Percentiles rank a stretch among this genome's conserved stretches.
Conservation (phyloP, 805 yeast genomes). For the Saturnispora serradocipensis region DNA sequence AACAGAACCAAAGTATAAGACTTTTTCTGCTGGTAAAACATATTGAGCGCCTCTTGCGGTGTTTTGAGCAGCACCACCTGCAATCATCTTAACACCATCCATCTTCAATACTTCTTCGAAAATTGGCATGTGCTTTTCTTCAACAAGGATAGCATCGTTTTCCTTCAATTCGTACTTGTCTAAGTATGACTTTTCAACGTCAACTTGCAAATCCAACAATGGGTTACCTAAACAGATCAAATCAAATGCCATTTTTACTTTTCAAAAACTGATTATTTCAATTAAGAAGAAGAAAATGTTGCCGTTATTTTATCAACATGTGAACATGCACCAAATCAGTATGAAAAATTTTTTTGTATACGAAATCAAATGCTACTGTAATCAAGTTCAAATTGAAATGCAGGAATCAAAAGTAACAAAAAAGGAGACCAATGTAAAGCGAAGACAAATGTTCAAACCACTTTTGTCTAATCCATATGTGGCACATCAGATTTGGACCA, state of each 20-base stretch:
- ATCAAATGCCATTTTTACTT: constrained; percentile 45
- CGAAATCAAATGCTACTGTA: neutral
- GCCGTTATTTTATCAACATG: constrained; percentile 1
- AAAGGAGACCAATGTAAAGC: constrained; percentile 38
- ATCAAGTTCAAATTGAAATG: neutral
- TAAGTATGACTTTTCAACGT: constrained; percentile 58
- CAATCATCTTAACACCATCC: constrained; percentile 60
- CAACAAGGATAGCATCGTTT: constrained; percentile 85
- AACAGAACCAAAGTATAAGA: constrained; percentile 91
- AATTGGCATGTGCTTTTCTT: constrained; percentile 77
- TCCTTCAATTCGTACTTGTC: constrained; percentile 77
- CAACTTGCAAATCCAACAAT: constrained; percentile 76
- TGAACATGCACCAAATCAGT: neutral
- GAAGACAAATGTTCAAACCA: constrained; percentile 54
- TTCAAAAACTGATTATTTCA: neutral
- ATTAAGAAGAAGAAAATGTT: neutral
- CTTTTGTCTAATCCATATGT: constrained; percentile 57
- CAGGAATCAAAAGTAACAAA: neutral
- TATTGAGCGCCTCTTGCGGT: constrained; percentile 98
- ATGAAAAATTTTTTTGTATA: neutral
- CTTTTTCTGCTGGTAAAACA: constrained; percentile 70
- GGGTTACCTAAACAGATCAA: constrained; percentile 87
- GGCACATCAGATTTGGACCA: constrained; percentile 33
- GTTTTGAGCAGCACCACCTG: constrained; percentile 99
- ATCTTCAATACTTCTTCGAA: constrained; percentile 65